Conservation (phyloP, 2,329 filamentous ascomycete genomes). For the Claviceps pusilla region DNA sequence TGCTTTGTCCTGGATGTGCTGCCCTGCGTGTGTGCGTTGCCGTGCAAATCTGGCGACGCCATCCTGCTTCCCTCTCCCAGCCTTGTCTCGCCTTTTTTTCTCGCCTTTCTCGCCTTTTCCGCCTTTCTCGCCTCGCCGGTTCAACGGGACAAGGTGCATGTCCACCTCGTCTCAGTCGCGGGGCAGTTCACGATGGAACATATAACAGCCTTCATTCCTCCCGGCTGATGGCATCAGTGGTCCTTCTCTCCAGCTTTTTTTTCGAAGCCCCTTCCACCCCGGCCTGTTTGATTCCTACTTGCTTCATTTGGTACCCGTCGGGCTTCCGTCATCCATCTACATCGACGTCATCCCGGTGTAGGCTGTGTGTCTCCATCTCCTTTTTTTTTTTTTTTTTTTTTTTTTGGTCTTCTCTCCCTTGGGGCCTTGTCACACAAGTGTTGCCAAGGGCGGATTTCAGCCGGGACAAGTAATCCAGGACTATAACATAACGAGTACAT, state of each 20-base stretch:
- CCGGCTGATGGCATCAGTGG: neutral
- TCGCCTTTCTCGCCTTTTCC: neutral
- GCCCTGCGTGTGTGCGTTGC: no score
- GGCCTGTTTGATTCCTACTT: neutral
- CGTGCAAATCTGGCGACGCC: neutral
- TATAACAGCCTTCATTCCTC: constrained; percentile 4
- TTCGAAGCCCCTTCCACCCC: neutral
- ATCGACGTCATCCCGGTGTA: constrained; percentile 1
- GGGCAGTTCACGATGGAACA: constrained; percentile 4
- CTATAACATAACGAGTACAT: constrained; percentile 1
- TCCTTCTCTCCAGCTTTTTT: neutral
- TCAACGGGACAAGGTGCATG: neutral
- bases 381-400: neutral
- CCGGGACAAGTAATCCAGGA: constrained; percentile 2
- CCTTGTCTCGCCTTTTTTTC: neutral
- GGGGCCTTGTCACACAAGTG: neutral
- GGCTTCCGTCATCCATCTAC: neutral
- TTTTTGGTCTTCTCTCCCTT: neutral
- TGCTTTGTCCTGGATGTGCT: no score
- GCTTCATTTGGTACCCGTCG: neutral
- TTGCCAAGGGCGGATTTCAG: neutral
- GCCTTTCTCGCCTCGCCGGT: neutral
- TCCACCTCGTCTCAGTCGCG: neutral
- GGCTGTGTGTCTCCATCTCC: neutral
- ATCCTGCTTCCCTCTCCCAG: neutral